Conservation (phyloP, 345 rosid species). For the Ricinus communis region DNA sequence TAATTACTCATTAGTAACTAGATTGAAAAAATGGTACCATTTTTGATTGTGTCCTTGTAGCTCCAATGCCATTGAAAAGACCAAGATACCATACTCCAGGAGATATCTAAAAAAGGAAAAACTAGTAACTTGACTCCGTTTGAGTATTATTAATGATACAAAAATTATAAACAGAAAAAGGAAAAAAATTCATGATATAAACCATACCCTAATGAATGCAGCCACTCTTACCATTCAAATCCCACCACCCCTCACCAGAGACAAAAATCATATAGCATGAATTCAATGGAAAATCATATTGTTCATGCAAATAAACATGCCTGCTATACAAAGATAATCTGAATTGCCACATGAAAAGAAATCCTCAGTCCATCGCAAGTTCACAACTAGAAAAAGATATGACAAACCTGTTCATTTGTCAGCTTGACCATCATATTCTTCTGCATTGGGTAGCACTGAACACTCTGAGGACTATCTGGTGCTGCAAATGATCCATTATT, state of each 20-base stretch:
- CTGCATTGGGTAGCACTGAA: conserved; percentile 79
- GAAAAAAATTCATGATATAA: background rate
- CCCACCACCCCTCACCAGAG: too few relatives aligned
- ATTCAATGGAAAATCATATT: background rate
- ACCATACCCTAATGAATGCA: too few relatives aligned
- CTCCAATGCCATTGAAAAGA: conserved; percentile 88
- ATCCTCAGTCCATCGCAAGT: background rate
- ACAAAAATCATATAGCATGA: background rate
- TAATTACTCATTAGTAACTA: background rate
- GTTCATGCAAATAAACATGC: background rate
- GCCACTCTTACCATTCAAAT: background rate
- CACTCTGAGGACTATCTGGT: conserved; percentile 52
- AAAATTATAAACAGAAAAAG: background rate
- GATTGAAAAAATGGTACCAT: conserved; percentile 56
- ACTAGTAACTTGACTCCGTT: conserved; percentile 11
- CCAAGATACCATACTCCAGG: conserved; percentile 90
- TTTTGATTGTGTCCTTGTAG: conserved; percentile 77
- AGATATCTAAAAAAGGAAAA: conserved; percentile 56
- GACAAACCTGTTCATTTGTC: conserved; percentile 80
- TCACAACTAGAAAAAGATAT: background rate
- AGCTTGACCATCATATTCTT: conserved; percentile 61
- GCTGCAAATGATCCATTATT: conserved; percentile 57
- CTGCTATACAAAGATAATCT: background rate
- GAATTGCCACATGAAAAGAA: background rate
- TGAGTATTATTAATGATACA: background rate